These are phyloP conservation scores for Phytophthora sp. DNA, from an alignment of 352 stramenopile genomes.

Conservation along the genomic window DNA sequence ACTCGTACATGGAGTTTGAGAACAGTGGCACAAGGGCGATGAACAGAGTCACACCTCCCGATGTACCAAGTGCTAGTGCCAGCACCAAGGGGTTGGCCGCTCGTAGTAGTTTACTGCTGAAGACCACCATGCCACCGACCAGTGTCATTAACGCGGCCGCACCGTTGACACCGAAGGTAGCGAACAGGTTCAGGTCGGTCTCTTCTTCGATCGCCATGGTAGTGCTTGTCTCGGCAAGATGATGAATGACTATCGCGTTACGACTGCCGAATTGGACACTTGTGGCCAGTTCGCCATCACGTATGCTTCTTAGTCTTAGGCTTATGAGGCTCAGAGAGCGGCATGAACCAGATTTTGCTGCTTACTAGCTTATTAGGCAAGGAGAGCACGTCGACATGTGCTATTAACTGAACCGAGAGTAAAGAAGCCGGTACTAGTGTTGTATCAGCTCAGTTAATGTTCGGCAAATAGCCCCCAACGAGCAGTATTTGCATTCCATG, in stretches of 20 bases:
- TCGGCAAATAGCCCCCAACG: too few species aligned
- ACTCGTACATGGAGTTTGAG: conserved; percentile 37
- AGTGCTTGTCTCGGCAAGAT: conserved; percentile 18
- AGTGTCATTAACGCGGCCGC: conserved; percentile 51
- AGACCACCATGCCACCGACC: conserved; percentile 63
- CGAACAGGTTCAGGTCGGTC: conserved; percentile 1
- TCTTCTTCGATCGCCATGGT: conserved; percentile 29
- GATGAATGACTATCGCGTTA: conserved; percentile 14
- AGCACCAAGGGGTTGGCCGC: conserved; percentile 53
- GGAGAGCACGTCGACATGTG: too few species aligned
- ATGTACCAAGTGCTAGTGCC: conserved; percentile 55
- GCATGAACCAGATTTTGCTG: too few species aligned
- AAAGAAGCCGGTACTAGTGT: too few species aligned
- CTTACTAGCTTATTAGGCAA: too few species aligned
- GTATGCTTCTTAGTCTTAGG: too few species aligned
- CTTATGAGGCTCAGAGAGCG: too few species aligned
- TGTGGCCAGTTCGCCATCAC: conserved; percentile 24
- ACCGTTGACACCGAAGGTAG: conserved; percentile 45
- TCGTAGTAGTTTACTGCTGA: conserved; percentile 53
- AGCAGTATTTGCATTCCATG: too few species aligned
- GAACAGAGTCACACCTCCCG: conserved; percentile 70
- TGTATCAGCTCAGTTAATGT: too few species aligned
- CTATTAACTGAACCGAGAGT: too few species aligned
- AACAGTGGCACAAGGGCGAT: conserved; percentile 73
- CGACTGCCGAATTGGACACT: conserved; percentile 8